Evolutionary conservation across 2,329 filamentous ascomycete genomes (phyloP).

Genomic region (Aspergillus awamori): DNA sequence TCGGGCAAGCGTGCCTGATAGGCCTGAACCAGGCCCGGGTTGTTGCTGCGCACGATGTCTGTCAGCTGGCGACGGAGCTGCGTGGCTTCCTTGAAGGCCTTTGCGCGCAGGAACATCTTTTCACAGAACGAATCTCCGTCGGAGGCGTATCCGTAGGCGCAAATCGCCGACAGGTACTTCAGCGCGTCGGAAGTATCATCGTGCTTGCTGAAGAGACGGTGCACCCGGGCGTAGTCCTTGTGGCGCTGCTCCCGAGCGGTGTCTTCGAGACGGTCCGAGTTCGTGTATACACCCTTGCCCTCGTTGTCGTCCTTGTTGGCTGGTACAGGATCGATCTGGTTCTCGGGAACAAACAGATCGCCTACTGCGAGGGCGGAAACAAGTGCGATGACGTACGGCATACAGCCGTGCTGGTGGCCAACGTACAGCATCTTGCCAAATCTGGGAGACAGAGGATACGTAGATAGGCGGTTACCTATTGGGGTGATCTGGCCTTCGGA

Average conservation of each 20-base stretch:
- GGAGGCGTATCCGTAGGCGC: constrained; percentile 77
- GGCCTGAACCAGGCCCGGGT: constrained; percentile 52
- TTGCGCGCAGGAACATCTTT: constrained; percentile 81
- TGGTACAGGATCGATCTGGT: constrained; percentile 68
- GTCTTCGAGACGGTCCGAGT: constrained; percentile 72
- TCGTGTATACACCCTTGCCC: constrained; percentile 53
- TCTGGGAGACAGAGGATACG: constrained; percentile 86
- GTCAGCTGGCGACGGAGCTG: constrained; percentile 83
- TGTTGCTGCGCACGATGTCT: constrained; percentile 74
- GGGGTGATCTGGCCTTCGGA: constrained; percentile 73
- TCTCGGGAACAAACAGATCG: constrained; percentile 83
- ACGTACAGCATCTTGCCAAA: constrained; percentile 91
- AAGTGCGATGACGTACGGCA: constrained; percentile 83
- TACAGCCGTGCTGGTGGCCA: constrained; percentile 77
- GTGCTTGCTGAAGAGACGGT: constrained; percentile 75
- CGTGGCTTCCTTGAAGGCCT: constrained; percentile 81
- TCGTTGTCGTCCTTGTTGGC: constrained; percentile 48
- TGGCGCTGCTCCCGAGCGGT: constrained; percentile 67
- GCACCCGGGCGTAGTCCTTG: constrained; percentile 69
- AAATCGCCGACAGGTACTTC: constrained; percentile 85
- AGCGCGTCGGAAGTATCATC: constrained; percentile 86
- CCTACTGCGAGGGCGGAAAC: constrained; percentile 87
- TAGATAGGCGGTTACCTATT: constrained; percentile 77
- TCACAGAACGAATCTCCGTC: constrained; percentile 72
- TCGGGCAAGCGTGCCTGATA: constrained; percentile 58